These are phyloP conservation scores for Cinnamomum chago DNA, from an alignment of 164 flowering plant species.

Conservation along the genomic window DNA sequence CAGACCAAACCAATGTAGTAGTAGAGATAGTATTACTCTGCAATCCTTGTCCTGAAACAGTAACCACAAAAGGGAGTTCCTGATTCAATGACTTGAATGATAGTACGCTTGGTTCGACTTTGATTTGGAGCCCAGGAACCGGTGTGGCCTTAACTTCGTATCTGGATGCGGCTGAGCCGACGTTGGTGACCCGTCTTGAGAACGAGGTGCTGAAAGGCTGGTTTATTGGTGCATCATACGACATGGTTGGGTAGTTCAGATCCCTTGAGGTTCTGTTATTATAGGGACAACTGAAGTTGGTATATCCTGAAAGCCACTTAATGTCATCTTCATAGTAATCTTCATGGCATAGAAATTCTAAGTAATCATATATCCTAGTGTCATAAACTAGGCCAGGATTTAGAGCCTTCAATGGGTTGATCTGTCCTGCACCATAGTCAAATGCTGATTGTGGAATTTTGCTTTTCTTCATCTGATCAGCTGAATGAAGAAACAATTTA, in stretches of 20 bases:
- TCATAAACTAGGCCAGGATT: conserved; percentile 62
- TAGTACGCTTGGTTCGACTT: conserved; percentile 31
- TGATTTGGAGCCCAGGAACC: conserved; percentile 28
- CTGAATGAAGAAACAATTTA: conserved; percentile 23
- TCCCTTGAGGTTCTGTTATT: conserved; percentile 36
- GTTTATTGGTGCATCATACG: conserved; percentile 4
- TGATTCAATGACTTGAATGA: conserved; percentile 36
- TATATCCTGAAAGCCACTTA: conserved; percentile 36
- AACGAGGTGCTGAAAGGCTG: conserved; percentile 20
- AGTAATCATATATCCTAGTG: conserved; percentile 38
- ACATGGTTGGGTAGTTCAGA: conserved; percentile 60
- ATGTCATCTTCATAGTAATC: conserved; percentile 27
- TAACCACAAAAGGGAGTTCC: conserved; percentile 36
- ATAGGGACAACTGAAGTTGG: conserved; percentile 26
- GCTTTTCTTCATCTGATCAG: conserved; percentile 32
- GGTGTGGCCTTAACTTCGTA: conserved; percentile 28
- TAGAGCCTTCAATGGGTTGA: conserved; percentile 42
- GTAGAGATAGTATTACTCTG: too few relatives aligned
- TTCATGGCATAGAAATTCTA: conserved; percentile 48
- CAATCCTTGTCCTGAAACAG: conserved; percentile 10
- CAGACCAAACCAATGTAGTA: too few relatives aligned
- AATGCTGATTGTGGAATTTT: conserved; percentile 27
- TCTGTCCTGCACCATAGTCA: conserved; percentile 57
- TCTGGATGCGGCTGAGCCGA: conserved; percentile 41
- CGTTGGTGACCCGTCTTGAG: conserved; percentile 60